Conservation (phyloP, 495 filamentous ascomycete genomes). For the Neurospora discreta region DNA sequence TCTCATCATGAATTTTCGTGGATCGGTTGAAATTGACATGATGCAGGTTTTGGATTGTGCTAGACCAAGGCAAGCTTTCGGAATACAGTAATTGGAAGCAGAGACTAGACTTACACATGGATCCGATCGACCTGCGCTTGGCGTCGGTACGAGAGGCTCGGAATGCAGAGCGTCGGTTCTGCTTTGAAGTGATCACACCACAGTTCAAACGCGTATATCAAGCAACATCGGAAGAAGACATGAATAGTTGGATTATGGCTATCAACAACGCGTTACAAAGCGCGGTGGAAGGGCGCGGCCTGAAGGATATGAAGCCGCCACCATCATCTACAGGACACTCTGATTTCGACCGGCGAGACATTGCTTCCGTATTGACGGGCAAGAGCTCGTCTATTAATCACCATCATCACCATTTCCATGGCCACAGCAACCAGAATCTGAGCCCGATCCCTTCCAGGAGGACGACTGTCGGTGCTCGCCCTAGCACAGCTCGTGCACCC, state of each 20-base stretch:
- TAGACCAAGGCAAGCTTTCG: conserved; percentile 90
- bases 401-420: conserved; percentile 2
- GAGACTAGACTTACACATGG: conserved; percentile 90
- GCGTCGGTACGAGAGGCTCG: conserved; percentile 93
- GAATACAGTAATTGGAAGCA: conserved; percentile 99
- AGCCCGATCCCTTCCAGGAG: conserved; percentile 57
- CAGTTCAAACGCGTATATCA: conserved; percentile 96
- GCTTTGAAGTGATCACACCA: conserved; percentile 96
- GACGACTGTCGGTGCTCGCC: conserved; percentile 77
- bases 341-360: conserved; percentile 58
- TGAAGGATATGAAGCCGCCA: conserved; percentile 31
- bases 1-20: no score
- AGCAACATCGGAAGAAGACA: conserved; percentile 94
- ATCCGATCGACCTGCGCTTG: conserved; percentile 94
- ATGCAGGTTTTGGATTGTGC: conserved; percentile 88
- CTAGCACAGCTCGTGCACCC: conserved; percentile 56
- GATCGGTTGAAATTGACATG: conserved; percentile 5
- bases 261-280: conserved; percentile 97
- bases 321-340: conserved; percentile 35
- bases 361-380: conserved; percentile 86
- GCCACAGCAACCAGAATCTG: conserved; percentile 41
- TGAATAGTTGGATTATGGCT: conserved; percentile 91
- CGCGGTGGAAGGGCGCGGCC: conserved; percentile 73
- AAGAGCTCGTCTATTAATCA: conserved; percentile 64
- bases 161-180: conserved; percentile 89